phyloP scores from a whole-genome alignment of 2,329 filamentous ascomycete genomes.

The Talaromyces sp. region DNA sequence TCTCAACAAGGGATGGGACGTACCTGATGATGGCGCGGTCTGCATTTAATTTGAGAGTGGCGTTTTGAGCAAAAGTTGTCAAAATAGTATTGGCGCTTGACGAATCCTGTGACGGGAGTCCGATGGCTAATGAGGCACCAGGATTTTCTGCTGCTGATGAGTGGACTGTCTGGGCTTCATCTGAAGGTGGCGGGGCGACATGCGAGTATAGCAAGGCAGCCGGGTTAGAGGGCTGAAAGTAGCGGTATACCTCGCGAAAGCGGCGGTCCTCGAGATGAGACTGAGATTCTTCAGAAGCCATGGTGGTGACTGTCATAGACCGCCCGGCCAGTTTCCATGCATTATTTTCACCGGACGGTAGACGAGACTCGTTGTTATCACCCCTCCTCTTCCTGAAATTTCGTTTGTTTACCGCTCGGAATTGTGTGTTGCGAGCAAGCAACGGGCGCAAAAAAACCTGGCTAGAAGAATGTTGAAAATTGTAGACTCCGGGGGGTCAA shows the following conservation, averaged over 20 bases:
- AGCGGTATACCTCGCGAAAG: slow-evolving; percentile 37
- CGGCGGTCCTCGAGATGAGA: slow-evolving; percentile 28
- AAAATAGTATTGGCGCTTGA: slow-evolving; percentile 30
- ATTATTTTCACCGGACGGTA: background rate
- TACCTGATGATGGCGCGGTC: slow-evolving; percentile 37
- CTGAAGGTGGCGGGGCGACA: slow-evolving; percentile 14
- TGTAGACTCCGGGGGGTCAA: background rate
- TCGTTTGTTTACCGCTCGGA: no score
- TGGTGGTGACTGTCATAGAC: background rate
- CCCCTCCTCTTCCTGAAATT: background rate
- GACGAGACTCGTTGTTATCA: background rate
- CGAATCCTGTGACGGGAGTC: slow-evolving; percentile 18
- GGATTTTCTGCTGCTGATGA: slow-evolving; percentile 9
- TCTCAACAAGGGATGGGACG: background rate
- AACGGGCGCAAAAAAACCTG: background rate
- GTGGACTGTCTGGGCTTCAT: slow-evolving; percentile 5
- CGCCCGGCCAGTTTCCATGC: background rate
- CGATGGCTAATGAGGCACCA: slow-evolving; percentile 5
- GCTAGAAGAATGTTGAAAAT: background rate
- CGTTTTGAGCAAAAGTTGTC: slow-evolving; percentile 32
- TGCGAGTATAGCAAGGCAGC: slow-evolving; percentile 16
- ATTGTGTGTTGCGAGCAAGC: background rate
- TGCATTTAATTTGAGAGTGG: slow-evolving; percentile 29
- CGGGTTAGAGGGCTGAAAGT: slow-evolving; percentile 30
- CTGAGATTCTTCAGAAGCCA: slow-evolving; percentile 1